A percentile compares a stretch with the other conserved stretches of the same genome.
Conservation (phyloP, 1,139 yeast genomes). For the Diutina siamensis region DNA sequence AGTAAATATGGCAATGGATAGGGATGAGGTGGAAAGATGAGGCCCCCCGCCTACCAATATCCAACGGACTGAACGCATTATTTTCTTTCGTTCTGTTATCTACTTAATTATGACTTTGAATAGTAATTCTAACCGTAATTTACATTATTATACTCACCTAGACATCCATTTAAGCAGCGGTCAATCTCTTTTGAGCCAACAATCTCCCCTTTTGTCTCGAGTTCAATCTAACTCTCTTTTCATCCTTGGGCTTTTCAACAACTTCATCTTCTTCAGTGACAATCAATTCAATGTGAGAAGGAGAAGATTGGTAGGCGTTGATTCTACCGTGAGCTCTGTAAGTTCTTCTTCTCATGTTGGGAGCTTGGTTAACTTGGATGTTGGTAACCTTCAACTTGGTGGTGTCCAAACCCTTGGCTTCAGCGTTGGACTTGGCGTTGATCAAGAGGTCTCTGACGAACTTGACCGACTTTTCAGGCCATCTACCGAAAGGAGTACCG, state of each 20-base stretch:
- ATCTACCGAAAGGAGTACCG: conserved; percentile 99
- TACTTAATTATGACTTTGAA: neutral
- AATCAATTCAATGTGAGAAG: conserved; percentile 97
- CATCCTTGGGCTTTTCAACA: conserved; percentile 88
- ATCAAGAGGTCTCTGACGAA: conserved; percentile 88
- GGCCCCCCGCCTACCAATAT: too few species aligned
- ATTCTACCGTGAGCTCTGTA: conserved; percentile 99
- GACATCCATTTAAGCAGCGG: conserved; percentile 4
- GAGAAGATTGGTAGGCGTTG: conserved; percentile 96
- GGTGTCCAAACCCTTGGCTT: conserved; percentile 96
- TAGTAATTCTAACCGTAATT: conserved; percentile 1
- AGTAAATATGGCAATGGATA: too few species aligned
- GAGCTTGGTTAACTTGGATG: conserved; percentile 99
- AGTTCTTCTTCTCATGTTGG: conserved; percentile 99
- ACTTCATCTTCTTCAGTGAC: conserved; percentile 92
- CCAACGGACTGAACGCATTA: too few species aligned
- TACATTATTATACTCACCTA: conserved; percentile 6
- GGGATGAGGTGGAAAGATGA: too few species aligned
- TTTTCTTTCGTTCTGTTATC: neutral
- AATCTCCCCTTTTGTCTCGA: conserved; percentile 92
- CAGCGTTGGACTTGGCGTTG: conserved; percentile 99
- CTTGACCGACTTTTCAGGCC: conserved; percentile 99
- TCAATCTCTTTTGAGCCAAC: conserved; percentile 55
- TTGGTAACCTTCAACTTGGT: conserved; percentile 90
- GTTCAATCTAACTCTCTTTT: conserved; percentile 68